Conservation (phyloP, 306 rosid genomes). For the Alnus rubra region DNA sequence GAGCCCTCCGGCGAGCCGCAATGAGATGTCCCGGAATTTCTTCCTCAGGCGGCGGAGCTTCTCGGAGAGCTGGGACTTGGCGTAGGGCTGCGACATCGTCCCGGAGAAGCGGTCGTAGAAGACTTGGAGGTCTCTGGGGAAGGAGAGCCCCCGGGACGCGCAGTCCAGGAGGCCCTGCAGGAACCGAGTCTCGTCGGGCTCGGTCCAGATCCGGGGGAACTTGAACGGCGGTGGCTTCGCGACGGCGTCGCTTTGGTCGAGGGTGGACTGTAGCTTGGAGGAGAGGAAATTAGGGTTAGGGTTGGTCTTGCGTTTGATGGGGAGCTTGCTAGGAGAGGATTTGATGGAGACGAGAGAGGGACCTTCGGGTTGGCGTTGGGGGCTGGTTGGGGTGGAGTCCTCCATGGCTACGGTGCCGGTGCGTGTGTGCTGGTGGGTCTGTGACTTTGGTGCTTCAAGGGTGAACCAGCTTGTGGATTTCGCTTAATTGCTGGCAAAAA, state of each 20-base stretch:
- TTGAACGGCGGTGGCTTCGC: conserved; percentile 23
- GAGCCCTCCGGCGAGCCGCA: conserved; percentile 26
- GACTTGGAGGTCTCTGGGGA: conserved; percentile 33
- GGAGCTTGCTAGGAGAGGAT: conserved; percentile 32
- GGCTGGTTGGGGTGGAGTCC: conserved; percentile 26
- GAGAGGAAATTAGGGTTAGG: background rate
- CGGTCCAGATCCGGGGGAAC: conserved; percentile 43
- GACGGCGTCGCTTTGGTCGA: background rate
- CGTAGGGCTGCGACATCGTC: conserved; percentile 31
- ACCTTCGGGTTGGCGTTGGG: background rate
- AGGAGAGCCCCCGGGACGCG: conserved; percentile 16
- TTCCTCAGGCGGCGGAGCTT: conserved; percentile 41
- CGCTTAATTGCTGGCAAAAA: no score
- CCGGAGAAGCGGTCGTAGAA: conserved; percentile 38
- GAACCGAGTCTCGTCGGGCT: conserved; percentile 37
- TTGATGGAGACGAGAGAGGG: background rate
- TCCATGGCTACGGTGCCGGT: conserved; percentile 22
- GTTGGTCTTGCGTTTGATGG: conserved; percentile 37
- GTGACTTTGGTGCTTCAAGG: background rate
- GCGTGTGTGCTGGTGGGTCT: background rate
- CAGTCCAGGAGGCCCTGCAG: conserved; percentile 37
- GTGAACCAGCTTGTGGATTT: no score
- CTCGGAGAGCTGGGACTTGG: conserved; percentile 45
- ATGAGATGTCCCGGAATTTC: conserved; percentile 27
- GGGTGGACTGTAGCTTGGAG: conserved; percentile 2